phyloP scores from a whole-genome alignment of 495 filamentous ascomycete genomes.

The Massariosphaeria phaeospora region DNA sequence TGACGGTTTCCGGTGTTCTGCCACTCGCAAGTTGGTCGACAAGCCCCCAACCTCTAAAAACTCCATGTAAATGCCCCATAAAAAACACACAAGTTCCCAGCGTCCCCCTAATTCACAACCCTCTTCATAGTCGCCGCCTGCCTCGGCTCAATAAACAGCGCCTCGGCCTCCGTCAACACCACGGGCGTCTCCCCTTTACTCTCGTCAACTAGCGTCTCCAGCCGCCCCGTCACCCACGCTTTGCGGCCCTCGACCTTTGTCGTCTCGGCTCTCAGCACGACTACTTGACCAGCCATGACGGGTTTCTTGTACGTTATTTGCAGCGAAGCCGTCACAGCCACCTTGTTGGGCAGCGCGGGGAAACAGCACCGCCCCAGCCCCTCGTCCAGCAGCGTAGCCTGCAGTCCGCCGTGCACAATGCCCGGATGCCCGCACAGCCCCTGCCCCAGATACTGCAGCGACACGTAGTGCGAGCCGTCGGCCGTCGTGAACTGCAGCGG shows the following conservation, averaged over 20 bases:
- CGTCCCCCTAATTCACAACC: background rate
- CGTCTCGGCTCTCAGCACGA: slow-evolving; percentile 75
- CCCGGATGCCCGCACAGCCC: slow-evolving; percentile 88
- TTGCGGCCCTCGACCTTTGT: slow-evolving; percentile 89
- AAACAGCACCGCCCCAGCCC: slow-evolving; percentile 88
- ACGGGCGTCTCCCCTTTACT: slow-evolving; percentile 42
- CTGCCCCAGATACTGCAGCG: slow-evolving; percentile 72
- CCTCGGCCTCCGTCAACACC: slow-evolving; percentile 72
- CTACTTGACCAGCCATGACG: slow-evolving; percentile 66
- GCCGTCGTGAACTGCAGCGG: slow-evolving; percentile 70
- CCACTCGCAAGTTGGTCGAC: too few species aligned
- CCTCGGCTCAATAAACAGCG: slow-evolving; percentile 85
- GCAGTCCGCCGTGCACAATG: slow-evolving; percentile 83
- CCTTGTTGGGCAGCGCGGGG: slow-evolving; percentile 77
- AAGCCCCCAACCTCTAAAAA: background rate
- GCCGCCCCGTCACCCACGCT: slow-evolving; percentile 88
- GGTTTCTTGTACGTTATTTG: slow-evolving; percentile 85
- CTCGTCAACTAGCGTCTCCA: slow-evolving; percentile 71
- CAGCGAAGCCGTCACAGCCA: slow-evolving; percentile 86
- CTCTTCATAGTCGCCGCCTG: slow-evolving; percentile 52
- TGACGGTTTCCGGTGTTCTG: too few species aligned
- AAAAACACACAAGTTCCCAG: background rate
- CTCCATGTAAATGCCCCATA: background rate
- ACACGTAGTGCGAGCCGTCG: slow-evolving; percentile 65
- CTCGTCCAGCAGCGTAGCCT: slow-evolving; percentile 91